Evolutionary conservation across 768 basidiomycete genomes (phyloP).

Genomic region (Suillus alpinus): DNA sequence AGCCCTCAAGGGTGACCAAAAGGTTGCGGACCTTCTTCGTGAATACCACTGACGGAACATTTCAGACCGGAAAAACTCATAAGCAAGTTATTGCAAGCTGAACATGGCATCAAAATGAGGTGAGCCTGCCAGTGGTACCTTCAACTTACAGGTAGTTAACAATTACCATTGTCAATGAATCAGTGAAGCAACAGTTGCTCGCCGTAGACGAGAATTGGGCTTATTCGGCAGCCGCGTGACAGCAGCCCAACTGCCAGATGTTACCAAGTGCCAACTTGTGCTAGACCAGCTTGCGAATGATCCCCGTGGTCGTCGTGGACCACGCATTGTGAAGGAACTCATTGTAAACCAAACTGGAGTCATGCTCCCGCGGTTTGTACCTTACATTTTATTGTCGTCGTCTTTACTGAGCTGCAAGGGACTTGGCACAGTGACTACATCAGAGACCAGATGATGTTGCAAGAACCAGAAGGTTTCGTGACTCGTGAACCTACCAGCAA

Average conservation of each 20-base stretch:
- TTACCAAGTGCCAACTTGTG: slow-evolving; percentile 20
- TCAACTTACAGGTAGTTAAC: not conserved
- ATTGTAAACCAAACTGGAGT: slow-evolving; percentile 18
- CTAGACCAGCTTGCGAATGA: slow-evolving; percentile 23
- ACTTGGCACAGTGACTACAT: slow-evolving; percentile 12
- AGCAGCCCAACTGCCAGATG: not conserved
- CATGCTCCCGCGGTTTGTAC: slow-evolving; percentile 11
- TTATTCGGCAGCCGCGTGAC: not conserved
- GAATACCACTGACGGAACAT: slow-evolving; percentile 23
- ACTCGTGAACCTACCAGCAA: slow-evolving; percentile 25
- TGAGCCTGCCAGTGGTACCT: not conserved
- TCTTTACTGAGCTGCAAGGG: not conserved
- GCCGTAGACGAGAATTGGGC: not conserved
- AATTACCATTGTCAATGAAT: not conserved
- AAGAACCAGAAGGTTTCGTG: slow-evolving; percentile 25
- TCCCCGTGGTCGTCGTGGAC: slow-evolving; percentile 14
- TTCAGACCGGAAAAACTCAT: slow-evolving; percentile 21
- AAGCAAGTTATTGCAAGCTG: slow-evolving; percentile 20
- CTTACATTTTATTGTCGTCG: not conserved
- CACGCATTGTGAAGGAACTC: slow-evolving; percentile 15
- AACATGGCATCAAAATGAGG: slow-evolving; percentile 21
- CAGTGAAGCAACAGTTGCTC: not conserved
- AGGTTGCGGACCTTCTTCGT: not conserved
- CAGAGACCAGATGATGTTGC: slow-evolving; percentile 16
- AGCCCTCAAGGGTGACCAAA: not conserved